phyloP scores from a whole-genome alignment of 2,329 filamentous ascomycete species.

The Epicoccum sorghinum region DNA sequence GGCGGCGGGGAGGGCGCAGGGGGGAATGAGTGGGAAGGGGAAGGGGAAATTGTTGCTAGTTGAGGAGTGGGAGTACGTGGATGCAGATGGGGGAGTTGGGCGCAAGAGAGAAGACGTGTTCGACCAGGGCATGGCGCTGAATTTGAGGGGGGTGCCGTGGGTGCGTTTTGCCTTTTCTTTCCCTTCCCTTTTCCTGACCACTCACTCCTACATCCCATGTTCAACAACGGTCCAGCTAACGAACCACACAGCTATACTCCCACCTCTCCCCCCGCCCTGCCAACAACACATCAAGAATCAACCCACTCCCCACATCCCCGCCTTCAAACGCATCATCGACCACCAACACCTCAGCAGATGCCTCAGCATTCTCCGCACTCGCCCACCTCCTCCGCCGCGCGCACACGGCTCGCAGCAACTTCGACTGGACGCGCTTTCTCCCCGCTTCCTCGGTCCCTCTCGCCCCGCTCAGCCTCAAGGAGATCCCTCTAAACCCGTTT shows the following conservation, averaged over 20 bases:
- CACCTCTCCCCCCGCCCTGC: constrained; percentile 24
- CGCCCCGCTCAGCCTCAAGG: constrained; percentile 21
- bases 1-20: constrained; percentile 19
- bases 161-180: constrained; percentile 17
- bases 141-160: constrained; percentile 46
- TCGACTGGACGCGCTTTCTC: constrained; percentile 39
- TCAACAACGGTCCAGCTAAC: background rate
- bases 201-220: background rate
- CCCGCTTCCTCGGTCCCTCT: constrained; percentile 24
- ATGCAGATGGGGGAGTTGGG: constrained; percentile 30
- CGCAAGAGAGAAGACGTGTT: constrained; percentile 44
- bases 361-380: constrained; percentile 32
- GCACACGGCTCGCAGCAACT: constrained; percentile 35
- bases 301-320: constrained; percentile 29
- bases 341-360: constrained; percentile 12
- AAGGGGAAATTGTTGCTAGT: constrained; percentile 42
- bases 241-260: constrained; percentile 36
- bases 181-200: background rate
- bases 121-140: constrained; percentile 45
- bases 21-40: constrained; percentile 1
- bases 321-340: no score
- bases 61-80: constrained; percentile 42
- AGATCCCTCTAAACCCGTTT: constrained; percentile 37
- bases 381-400: constrained; percentile 27
- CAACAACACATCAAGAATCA: constrained; percentile 20